Evolutionary conservation across 169 alveolate genomes (phyloP), one percentile per base, ranked within the genome.

Genomic region (Cryptosporidium baileyi): DNA sequence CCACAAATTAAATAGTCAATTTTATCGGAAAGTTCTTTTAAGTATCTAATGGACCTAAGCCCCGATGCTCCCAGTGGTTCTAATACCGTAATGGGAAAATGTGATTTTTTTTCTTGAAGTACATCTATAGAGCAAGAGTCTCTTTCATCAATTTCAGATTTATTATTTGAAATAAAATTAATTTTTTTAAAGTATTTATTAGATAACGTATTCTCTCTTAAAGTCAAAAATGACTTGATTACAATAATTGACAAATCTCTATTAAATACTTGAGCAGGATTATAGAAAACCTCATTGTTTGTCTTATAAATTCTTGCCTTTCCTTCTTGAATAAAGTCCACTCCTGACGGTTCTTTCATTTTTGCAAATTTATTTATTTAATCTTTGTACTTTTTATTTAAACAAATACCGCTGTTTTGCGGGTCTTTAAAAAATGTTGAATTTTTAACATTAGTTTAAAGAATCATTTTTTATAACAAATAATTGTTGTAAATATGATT

Each of bases 191-290:
- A 49, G 61, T 51, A 9, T 57, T 57, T 74, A 2, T 43, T 49
- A 60, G 30, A 36, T 34, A 38, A 8, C 5, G 24, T 32, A 22
- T 22, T 74, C 43, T 45, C 30, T 57, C 67, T 74, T 26, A 65
- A 17, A 8, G 40, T 24, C n/a, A 57, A 57, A 57, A 74, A 74
- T 26, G 85, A 51, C 40, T 74, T 74, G 26, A 74, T 74, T 57
- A 28, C 85, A 41, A 74, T 57, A 13, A 74, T 15, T 8, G 98
- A 94, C 61, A 96, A 80, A 67, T 96, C 99, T 30, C 99, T 91
- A 88, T 96, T 96, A 88, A 95, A 96, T 44, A 95, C 97, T 79
- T 96, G 98, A 7, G 97, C 96, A 28, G 96, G 96, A 82, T 96
- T 96, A 82, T 93, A 93, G 82, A 93, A 93, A 22, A 93, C 60